phyloP scores from a whole-genome alignment of 257 asterid species.

The Mitragyna speciosa region DNA sequence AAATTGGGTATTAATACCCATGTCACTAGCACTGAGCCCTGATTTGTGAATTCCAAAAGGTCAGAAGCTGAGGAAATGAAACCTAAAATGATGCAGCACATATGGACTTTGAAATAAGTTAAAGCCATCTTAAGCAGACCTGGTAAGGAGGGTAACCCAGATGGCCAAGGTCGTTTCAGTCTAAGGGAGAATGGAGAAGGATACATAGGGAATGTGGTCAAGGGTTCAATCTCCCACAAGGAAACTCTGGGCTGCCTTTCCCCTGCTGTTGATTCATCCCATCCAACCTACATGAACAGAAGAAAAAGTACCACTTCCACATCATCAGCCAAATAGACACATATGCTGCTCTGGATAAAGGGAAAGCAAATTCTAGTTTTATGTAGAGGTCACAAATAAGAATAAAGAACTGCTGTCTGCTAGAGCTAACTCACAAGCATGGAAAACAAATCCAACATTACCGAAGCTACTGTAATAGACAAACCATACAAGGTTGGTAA shows the following conservation, averaged over 20 bases:
- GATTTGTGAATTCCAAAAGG: slow-evolving; percentile 19
- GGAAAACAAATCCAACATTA: not conserved
- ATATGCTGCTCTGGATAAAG: not conserved
- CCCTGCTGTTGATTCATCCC: slow-evolving; percentile 98
- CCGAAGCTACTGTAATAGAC: not conserved
- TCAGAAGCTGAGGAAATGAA: not conserved
- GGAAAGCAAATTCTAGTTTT: not conserved
- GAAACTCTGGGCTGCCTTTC: slow-evolving; percentile 96
- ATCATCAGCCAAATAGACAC: not conserved
- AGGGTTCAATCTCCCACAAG: slow-evolving; percentile 87
- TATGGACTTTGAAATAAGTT: no score
- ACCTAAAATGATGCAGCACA: not conserved
- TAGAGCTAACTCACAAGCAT: not conserved
- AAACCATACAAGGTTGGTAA: no score
- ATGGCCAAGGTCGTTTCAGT: slow-evolving; percentile 87
- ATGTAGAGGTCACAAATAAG: no score
- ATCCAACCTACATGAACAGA: slow-evolving; percentile 66
- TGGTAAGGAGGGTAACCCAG: slow-evolving; percentile 69
- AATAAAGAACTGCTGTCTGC: not conserved
- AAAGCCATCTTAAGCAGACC: slow-evolving; percentile 36
- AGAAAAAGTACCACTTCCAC: not conserved
- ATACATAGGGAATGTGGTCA: slow-evolving; percentile 89
- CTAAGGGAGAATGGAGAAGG: slow-evolving; percentile 90
- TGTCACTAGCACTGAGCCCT: slow-evolving; percentile 63
- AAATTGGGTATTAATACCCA: slow-evolving; percentile 59